Evolutionary conservation across 2,329 filamentous ascomycete genomes (phyloP), one percentile per base, ranked within the genome.

Genomic region (Dichotomopilus funicola): DNA sequence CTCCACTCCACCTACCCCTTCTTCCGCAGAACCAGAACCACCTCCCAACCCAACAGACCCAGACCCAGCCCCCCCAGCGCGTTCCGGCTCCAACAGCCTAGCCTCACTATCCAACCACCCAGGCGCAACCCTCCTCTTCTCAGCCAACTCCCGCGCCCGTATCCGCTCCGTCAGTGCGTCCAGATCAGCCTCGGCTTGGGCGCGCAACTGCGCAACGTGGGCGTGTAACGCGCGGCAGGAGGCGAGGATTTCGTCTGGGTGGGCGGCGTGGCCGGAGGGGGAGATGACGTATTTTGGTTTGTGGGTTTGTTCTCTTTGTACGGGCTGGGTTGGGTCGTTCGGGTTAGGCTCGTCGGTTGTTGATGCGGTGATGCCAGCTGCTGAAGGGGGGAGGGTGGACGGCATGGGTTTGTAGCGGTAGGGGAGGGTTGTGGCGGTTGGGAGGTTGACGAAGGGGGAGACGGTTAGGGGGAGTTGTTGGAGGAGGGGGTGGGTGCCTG

Each of bases 341-440:
- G 43, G 13, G 34, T 45, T 31, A 34, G 38, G 13, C 46, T 19
- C 40, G 34, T 7, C 19, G 69, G 55, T 62, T 65, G 51, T 19
- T 37, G 46, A 11, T 37, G 41, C 9, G 33, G 40, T 72, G 56
- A 80, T 74, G 56, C 79, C 78, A 6, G 83, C 80, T 37, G 83
- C 78, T 1, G 88, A 88, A 1, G 83, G 83, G 0, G 94, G 92
- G 0, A 97, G 82, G 2, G 90, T 88, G 0, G 90, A 92, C 0
- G 92, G 89, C 67, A 97, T 86, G 9, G 85, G 81, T 69, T 91
- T 92, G 80, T 96, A 97, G 64, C 90, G 95, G 76, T 97, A 97
- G 31, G 94, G 92, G 6, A 99, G 83, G 0, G 91, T 96, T 19
- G 91, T 88, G 33, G 92, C 87, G 35, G 89, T 87, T 9, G 94